Evolutionary conservation across 306 rosid species (phyloP), one percentile per base, ranked within the genome.

Genomic region (Vachellia pachyceras): DNA sequence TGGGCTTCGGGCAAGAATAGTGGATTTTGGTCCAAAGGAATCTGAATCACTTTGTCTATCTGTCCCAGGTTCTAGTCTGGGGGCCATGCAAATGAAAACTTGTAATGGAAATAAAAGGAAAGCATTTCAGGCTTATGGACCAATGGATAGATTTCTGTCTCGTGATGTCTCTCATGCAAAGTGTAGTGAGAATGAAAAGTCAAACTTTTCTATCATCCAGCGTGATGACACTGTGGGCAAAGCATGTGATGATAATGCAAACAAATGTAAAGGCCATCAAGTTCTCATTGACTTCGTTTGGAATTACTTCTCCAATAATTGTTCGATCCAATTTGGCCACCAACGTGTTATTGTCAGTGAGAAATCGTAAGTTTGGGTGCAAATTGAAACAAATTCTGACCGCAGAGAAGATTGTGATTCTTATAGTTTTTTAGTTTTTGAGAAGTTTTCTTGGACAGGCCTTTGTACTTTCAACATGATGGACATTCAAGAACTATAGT

Each of bases 401-500:
- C 45, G 45, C 33, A 72, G 35, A 72, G 54, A 42, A 20, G 44
- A 58, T 64, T 66, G 57, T 82, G 49, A 79, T 78, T 76, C 82
- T 65, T 57, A 18, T n/a, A 68, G 80, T 71, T 60, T 81, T 73
- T 72, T 77, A 85, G 77, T 68, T n/a, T 72, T 84, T 39, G 17
- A 42, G 74, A 65, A 29, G 77, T 52, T 89, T 80, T 46, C 80
- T 76, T 86, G 84, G 58, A 49, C 90, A 94, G 97, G 83, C 95
- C 94, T 54, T 83, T 94, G 84, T 92, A 92, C 88, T 92, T 94
- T 66, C 97, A 94, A 83, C 97, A 94, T 74, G 91, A 91, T 70
- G 98, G 97, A 20, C 98, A 92, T 85, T 94, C 97, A 29, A 91
- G 94, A 88, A 91, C 93, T 66, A 87, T 91, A 44, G 90, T 92